These are phyloP conservation scores for Fusarium verrucosum DNA, from an alignment of 2,329 filamentous ascomycete genomes.

Conservation along the genomic window DNA sequence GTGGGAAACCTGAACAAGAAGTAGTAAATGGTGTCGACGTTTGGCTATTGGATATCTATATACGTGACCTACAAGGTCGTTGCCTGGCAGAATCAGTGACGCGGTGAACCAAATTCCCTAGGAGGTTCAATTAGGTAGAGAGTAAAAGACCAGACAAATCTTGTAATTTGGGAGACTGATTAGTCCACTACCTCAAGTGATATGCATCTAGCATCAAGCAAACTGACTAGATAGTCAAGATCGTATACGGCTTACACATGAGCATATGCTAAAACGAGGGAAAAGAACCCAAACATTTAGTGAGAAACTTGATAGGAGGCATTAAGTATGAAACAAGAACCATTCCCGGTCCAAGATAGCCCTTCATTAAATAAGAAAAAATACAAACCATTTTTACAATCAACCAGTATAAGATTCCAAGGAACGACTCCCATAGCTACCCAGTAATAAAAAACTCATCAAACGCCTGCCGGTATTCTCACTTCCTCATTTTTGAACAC, in stretches of 20 bases:
- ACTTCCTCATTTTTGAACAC: constrained; percentile 39
- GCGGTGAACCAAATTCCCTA: neutral
- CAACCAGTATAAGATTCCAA: constrained; percentile 37
- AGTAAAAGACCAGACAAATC: neutral
- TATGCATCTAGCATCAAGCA: no score
- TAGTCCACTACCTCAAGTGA: neutral
- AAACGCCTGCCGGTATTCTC: constrained; percentile 38
- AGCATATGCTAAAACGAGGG: neutral
- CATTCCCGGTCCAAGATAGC: constrained; percentile 25
- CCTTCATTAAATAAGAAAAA: constrained; percentile 35
- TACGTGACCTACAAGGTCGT: neutral
- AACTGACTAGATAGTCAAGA: neutral
- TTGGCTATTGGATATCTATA: neutral
- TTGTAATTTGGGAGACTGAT: neutral
- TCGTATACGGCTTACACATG: neutral
- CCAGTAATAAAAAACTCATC: constrained; percentile 24
- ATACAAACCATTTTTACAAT: constrained; percentile 30
- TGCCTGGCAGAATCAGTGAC: neutral
- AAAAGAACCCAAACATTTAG: neutral
- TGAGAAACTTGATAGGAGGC: constrained; percentile 4
- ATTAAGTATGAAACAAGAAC: constrained; percentile 22
- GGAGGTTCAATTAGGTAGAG: neutral
- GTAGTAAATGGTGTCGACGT: neutral
- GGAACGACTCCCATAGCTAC: constrained; percentile 39
- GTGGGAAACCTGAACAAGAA: constrained; percentile 62